Base-by-base conservation (phyloP, 23 red algal species). In the Gracilaria vermiculophylla region DNA sequence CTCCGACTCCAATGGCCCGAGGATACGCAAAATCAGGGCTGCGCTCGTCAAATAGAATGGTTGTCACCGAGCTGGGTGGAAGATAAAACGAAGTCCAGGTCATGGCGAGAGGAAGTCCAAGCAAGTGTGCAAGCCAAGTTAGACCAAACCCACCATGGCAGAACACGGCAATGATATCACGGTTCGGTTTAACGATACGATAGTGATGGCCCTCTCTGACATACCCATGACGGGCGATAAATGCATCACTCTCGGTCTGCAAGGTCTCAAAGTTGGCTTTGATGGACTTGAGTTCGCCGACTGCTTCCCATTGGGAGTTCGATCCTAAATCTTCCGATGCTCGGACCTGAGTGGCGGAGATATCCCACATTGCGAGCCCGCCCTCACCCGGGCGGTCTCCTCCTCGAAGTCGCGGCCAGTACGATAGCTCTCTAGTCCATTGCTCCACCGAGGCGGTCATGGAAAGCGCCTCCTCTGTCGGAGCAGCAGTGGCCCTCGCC, bases 101-200 rank as follows among this genome's bases (percentile, higher is more conserved):
- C 57, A 77, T 47, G 17, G 89, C 72, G 64, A 94, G 80, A 36
- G 93, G 93, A 56, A 99, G 67, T 50, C 81, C 52, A 24, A 99
- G 90, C 47, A 99, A 79, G 49, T 99, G 97, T 24, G 97, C 69
- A 12, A 99, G 74, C 97, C 97, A 99, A 29, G 97, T 95, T 16
- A 99, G 81, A 47, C 97, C 97, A 58, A 99, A 99, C 1, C 97
- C 97, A 44, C 97, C 97, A 73, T 99, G 97, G 57, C 97, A 99
- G 41, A 99, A 92, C 19, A 99, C 97, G 9, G 91, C 97, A 21
- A 99, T 62, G 50, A 85, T 84, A 64, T 83, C 83, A 10, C 78
- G 54, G 51, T 86, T 81, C 19, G 69, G 39, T 31, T 81, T 77
- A 0, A 82, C 73, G 51, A 94, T 91, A 19, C 66, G 44, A 85